Conservation (phyloP, 208 protist genomes). For the Trypanosoma boissoni region DNA sequence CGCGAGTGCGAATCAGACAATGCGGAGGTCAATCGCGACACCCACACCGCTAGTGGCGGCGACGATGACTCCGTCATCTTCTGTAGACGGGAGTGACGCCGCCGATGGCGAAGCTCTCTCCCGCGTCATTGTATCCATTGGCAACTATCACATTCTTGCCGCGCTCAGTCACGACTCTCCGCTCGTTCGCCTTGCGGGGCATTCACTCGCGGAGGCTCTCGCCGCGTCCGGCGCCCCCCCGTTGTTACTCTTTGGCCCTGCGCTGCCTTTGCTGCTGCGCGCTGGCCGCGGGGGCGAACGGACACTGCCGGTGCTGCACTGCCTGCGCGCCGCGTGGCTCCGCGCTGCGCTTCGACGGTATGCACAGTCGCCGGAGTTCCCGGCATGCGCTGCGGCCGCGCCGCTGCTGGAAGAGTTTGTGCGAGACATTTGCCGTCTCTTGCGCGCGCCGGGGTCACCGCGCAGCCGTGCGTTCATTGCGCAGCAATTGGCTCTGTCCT, state of each 20-base stretch:
- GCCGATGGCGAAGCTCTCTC: too few relatives aligned
- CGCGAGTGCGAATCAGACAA: background rate
- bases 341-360: constrained; percentile 7
- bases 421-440: background rate
- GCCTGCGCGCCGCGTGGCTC: constrained; percentile 18
- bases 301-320: constrained; percentile 1
- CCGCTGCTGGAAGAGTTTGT: background rate
- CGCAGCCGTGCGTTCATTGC: constrained; percentile 13
- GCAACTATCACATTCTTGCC: constrained; percentile 23
- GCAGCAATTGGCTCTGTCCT: constrained; percentile 17
- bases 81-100: background rate
- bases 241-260: constrained; percentile 16
- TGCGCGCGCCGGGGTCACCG: background rate
- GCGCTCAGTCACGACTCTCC: constrained; percentile 31
- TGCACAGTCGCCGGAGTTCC: too few relatives aligned
- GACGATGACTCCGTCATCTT: constrained; percentile 12
- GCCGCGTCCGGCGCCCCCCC: constrained; percentile 14
- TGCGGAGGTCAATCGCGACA: background rate
- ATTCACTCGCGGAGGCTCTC: constrained; percentile 29
- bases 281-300: background rate
- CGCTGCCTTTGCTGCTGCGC: constrained; percentile 36
- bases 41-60: background rate
- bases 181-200: constrained; percentile 35
- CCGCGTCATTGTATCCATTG: constrained; percentile 23
- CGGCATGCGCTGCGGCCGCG: background rate